Conservation (phyloP, 2,329 filamentous ascomycete genomes). For the Aspergillus carbonarius region DNA sequence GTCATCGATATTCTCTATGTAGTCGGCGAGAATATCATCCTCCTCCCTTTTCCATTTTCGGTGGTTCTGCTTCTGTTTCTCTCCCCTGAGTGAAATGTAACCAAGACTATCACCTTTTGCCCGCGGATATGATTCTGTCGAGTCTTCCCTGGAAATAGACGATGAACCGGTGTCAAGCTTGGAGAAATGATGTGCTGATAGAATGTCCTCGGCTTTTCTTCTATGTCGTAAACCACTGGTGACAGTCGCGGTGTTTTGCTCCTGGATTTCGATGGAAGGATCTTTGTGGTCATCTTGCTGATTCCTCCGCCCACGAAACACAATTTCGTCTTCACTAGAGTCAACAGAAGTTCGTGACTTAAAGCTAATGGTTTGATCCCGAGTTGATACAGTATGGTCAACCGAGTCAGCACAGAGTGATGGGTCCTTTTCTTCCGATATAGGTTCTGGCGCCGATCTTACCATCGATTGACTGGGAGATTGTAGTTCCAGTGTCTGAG, state of each 20-base stretch:
- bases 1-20: constrained; percentile 41
- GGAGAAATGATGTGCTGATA: neutral
- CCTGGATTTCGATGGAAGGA: neutral
- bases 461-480: neutral
- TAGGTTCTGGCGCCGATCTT: neutral
- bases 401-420: constrained; percentile 14
- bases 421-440: neutral
- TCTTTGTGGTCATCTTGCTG: constrained; percentile 1
- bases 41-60: constrained; percentile 49
- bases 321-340: constrained; percentile 66
- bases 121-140: neutral
- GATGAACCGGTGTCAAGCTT: neutral
- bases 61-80: neutral
- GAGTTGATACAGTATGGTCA: constrained; percentile 25
- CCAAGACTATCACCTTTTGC: neutral
- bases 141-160: neutral
- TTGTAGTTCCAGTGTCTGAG: constrained; percentile 13
- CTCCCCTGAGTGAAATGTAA: neutral
- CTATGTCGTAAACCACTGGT: neutral
- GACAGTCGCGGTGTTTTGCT: neutral
- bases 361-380: constrained; percentile 29
- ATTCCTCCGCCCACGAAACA: constrained; percentile 38
- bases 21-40: constrained; percentile 40
- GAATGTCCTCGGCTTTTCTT: neutral
- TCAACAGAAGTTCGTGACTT: constrained; percentile 47